Evolutionary conservation across 2,329 filamentous ascomycete species (phyloP), one percentile per base, ranked within the genome.

Genomic region (Geosmithia morbida): DNA sequence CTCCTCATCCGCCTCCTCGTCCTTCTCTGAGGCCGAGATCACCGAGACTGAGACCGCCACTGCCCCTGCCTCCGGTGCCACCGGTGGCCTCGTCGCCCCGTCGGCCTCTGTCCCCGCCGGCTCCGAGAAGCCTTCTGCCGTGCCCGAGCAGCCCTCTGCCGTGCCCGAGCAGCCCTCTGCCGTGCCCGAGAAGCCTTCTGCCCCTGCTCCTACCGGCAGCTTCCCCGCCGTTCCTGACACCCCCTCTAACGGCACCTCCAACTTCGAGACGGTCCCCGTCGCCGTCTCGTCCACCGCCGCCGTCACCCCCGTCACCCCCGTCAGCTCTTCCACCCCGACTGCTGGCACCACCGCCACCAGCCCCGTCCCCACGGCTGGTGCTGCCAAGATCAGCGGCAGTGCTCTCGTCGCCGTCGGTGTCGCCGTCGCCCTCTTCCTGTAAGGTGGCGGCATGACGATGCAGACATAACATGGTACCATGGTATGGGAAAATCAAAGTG

Each of bases 351-450:
- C 26, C 48, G 53, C 48, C 48, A 37, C 48, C 40, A 54, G 50
- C 14, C 26, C 48, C 39, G 41, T 46, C 45, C 45, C 48, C 51
- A 44, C 41, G 18, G 41, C 13, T 48, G 49, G 54, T 46, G 54
- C 53, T 18, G 50, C 47, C 45, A 53, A 52, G 48, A 41, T 51
- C 33, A 48, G 55, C 45, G 44, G 52, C 48, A 54, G 54, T 49
- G 46, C 50, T 37, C 26, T 56, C 46, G 52, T 50, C 30, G 47
- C 54, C 20, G 45, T 56, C 43, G 51, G 51, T 41, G 52, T 47
- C 41, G 44, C 52, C 29, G 48, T 46, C 13, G 53, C 50, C 44
- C 43, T 58, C 51, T 47, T 57, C 48, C 50, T 56, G 50, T 54
- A 53, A 51, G 45, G 14, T n/a, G n/a, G n/a, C n/a, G n/a, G n/a